Percentiles rank a stretch among this genome's conserved stretches.
These are phyloP conservation scores for Gautieria morchelliformis DNA, from an alignment of 768 basidiomycete genomes.

Conservation along the genomic window DNA sequence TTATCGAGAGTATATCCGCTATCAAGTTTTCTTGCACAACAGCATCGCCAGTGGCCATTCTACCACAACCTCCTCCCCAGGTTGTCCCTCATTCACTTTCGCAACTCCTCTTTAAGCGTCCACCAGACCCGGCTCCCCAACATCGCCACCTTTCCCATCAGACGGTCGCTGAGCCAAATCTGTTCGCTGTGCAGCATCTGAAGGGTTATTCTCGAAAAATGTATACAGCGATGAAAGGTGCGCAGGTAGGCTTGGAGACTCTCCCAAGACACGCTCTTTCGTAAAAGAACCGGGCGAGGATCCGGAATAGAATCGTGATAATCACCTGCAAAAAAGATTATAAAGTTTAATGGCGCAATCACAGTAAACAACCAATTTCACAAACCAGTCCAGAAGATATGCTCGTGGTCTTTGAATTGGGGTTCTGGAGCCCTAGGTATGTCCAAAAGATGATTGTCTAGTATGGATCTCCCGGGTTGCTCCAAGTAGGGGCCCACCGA, in stretches of 20 bases:
- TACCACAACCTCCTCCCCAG: slow-evolving; percentile 24
- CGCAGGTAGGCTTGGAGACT: slow-evolving; percentile 58
- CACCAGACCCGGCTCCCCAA: slow-evolving; percentile 59
- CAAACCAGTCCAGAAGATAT: slow-evolving; percentile 52
- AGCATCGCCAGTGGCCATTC: slow-evolving; percentile 31
- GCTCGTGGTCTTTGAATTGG: slow-evolving; percentile 33
- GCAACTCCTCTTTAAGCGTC: slow-evolving; percentile 32
- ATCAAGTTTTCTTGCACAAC: not conserved
- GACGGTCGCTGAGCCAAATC: slow-evolving; percentile 10
- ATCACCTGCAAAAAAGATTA: slow-evolving; percentile 22
- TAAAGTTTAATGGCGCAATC: not conserved
- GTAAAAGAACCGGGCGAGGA: slow-evolving; percentile 42
- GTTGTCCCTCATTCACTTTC: slow-evolving; percentile 17
- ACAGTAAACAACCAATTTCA: not conserved
- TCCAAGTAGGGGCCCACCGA: slow-evolving; percentile 71
- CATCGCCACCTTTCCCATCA: slow-evolving; percentile 39
- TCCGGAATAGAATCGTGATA: slow-evolving; percentile 32
- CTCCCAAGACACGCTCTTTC: slow-evolving; percentile 52
- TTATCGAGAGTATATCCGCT: too few relatives aligned
- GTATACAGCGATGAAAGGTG: slow-evolving; percentile 63
- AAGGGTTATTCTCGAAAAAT: slow-evolving; percentile 53
- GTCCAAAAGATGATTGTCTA: slow-evolving; percentile 59
- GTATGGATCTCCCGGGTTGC: slow-evolving; percentile 67
- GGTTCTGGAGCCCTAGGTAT: slow-evolving; percentile 45
- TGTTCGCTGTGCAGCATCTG: slow-evolving; percentile 32